Evolutionary conservation across 805 yeast genomes (phyloP).

Genomic region (Lachancea sp.): DNA sequence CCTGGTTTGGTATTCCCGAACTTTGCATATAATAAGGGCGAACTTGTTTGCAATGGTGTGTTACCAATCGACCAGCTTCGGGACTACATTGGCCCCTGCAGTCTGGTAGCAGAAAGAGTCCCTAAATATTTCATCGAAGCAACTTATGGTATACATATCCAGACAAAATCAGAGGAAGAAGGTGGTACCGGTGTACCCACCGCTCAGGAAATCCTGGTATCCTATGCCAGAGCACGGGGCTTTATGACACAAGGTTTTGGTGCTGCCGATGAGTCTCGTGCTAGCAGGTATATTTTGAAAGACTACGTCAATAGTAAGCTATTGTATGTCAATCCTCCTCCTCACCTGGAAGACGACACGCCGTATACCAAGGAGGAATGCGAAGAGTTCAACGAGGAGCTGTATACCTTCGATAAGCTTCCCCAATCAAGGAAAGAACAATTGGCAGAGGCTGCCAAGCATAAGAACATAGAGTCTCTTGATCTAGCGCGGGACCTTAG

Average conservation of each 20-base stretch:
- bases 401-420: constrained; percentile 57
- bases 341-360: constrained; percentile 53
- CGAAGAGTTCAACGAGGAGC: constrained; percentile 63
- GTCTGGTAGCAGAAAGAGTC: constrained; percentile 77
- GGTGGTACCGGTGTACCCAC: constrained; percentile 90
- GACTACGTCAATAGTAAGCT: constrained; percentile 93
- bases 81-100: constrained; percentile 84
- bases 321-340: constrained; percentile 83
- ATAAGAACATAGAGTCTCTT: constrained; percentile 51
- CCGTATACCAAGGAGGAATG: constrained; percentile 47
- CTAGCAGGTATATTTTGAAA: constrained; percentile 84
- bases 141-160: constrained; percentile 85
- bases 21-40: constrained; percentile 94
- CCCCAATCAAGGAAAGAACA: constrained; percentile 73
- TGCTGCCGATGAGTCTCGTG: constrained; percentile 92
- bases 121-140: constrained; percentile 89
- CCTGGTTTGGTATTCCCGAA: constrained; percentile 99
- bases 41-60: constrained; percentile 96
- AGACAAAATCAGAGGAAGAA: constrained; percentile 65
- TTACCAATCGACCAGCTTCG: constrained; percentile 95
- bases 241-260: constrained; percentile 97
- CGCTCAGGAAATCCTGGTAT: constrained; percentile 78
- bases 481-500: constrained; percentile 65
- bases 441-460: constrained; percentile 53
- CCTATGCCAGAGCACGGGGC: constrained; percentile 95